Evolutionary conservation across 495 filamentous ascomycete genomes (phyloP).

Genomic region (Delitschia confertaspora): DNA sequence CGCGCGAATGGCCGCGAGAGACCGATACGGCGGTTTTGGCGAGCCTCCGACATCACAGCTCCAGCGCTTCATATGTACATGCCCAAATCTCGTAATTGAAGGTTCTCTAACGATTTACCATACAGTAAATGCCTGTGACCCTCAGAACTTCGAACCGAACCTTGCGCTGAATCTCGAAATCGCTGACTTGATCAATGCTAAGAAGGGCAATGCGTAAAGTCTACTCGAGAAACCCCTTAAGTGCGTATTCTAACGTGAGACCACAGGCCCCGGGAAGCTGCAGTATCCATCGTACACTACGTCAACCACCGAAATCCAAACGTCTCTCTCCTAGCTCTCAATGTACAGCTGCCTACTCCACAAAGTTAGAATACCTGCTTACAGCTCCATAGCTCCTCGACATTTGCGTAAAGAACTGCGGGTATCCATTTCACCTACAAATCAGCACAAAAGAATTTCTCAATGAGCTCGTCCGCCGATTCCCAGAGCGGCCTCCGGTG

Average conservation of each 20-base stretch:
- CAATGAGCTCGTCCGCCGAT: slow-evolving; percentile 93
- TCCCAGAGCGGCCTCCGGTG: slow-evolving; percentile 85
- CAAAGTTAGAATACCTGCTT: slow-evolving; percentile 9
- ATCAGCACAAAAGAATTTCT: slow-evolving; percentile 98
- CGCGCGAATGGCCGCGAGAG: slow-evolving; percentile 87
- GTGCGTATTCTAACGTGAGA: neutral
- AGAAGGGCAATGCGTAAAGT: slow-evolving; percentile 85
- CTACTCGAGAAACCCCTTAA: neutral
- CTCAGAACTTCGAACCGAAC: slow-evolving; percentile 94
- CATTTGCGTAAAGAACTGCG: slow-evolving; percentile 99
- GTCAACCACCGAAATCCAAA: slow-evolving; percentile 96
- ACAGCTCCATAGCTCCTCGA: slow-evolving; percentile 65
- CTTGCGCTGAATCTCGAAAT: slow-evolving; percentile 95
- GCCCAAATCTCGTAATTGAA: neutral
- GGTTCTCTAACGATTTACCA: slow-evolving; percentile 10
- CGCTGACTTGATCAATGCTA: slow-evolving; percentile 89
- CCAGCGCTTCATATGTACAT: slow-evolving; percentile 80
- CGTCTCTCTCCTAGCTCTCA: slow-evolving; percentile 79
- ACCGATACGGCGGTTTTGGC: slow-evolving; percentile 81
- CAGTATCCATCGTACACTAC: slow-evolving; percentile 84
- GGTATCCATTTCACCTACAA: slow-evolving; percentile 96
- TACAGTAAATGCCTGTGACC: slow-evolving; percentile 81
- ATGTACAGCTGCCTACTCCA: slow-evolving; percentile 19
- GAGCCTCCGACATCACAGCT: slow-evolving; percentile 73
- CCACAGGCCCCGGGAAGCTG: slow-evolving; percentile 77